phyloP scores from a whole-genome alignment of 129 eudicot genomes.

The Flaveria bidentis region DNA sequence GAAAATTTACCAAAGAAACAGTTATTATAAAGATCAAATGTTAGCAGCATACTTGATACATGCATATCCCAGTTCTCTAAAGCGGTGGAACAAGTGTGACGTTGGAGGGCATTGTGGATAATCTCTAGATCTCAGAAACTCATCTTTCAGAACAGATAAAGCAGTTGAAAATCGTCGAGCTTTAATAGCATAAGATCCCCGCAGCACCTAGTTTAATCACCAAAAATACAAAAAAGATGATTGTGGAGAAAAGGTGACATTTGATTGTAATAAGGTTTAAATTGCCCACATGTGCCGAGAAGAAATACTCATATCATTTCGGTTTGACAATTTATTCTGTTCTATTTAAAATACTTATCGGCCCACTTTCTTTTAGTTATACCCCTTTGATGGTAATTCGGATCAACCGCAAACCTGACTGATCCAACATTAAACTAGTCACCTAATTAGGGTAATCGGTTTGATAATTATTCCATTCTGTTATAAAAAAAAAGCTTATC shows the following conservation, averaged over 20 bases:
- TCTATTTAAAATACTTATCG: not conserved
- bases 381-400: not conserved
- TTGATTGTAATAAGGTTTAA: not conserved
- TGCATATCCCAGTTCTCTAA: slow-evolving; percentile 94
- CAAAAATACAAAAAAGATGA: not conserved
- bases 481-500: too few relatives aligned
- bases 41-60: slow-evolving; percentile 72
- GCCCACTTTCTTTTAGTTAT: slow-evolving; percentile 1
- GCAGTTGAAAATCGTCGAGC: slow-evolving; percentile 98
- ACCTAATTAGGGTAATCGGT: not conserved
- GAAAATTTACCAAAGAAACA: not conserved
- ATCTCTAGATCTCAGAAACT: slow-evolving; percentile 96
- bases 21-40: not conserved
- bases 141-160: slow-evolving; percentile 89
- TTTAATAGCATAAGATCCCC: slow-evolving; percentile 89
- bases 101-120: slow-evolving; percentile 99
- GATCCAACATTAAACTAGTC: not conserved
- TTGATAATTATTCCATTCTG: too few relatives aligned
- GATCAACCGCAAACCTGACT: not conserved
- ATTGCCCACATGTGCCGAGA: not conserved
- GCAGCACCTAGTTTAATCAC: slow-evolving; percentile 52
- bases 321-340: not conserved
- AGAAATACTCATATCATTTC: not conserved
- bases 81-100: slow-evolving; percentile 90
- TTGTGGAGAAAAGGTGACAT: slow-evolving; percentile 6